These are phyloP conservation scores for Geotrichum macrosporum DNA, from an alignment of 1,139 yeast species.

Conservation along the genomic window DNA sequence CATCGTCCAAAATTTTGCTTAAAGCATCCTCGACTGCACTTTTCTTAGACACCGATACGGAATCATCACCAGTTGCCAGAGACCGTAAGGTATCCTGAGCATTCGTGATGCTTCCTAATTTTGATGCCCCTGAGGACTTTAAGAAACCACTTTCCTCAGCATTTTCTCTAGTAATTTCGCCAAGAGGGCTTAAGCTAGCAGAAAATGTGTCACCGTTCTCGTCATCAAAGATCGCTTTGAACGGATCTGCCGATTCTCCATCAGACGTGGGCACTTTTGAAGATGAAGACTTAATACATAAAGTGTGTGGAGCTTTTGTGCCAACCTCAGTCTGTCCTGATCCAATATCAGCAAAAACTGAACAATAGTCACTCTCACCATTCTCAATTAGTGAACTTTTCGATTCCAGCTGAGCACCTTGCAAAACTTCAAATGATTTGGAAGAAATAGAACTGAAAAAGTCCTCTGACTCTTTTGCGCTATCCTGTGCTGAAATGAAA, in stretches of 20 bases:
- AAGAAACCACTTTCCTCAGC: background rate
- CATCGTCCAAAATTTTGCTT: conserved; percentile 22
- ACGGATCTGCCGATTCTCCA: background rate
- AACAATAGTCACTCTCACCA: background rate
- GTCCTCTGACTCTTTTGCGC: too few relatives aligned
- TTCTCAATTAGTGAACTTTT: background rate
- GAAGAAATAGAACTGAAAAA: too few relatives aligned
- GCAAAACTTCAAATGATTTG: too few relatives aligned
- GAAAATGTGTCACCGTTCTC: conserved; percentile 28
- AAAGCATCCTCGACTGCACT: conserved; percentile 23
- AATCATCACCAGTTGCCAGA: background rate
- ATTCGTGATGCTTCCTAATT: background rate
- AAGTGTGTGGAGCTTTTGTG: background rate
- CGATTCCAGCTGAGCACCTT: background rate
- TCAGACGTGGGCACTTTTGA: background rate
- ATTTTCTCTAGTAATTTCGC: too few relatives aligned
- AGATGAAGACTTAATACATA: background rate
- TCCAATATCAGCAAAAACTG: background rate
- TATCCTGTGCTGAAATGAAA: too few relatives aligned
- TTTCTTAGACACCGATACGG: background rate
- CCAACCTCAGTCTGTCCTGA: background rate
- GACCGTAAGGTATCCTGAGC: background rate
- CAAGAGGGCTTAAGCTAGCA: too few relatives aligned
- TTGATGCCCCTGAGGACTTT: background rate
- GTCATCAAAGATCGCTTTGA: background rate